These are phyloP conservation scores for Eragrostis nindensis DNA, from an alignment of 176 grass and related monocot species.

Conservation along the genomic window DNA sequence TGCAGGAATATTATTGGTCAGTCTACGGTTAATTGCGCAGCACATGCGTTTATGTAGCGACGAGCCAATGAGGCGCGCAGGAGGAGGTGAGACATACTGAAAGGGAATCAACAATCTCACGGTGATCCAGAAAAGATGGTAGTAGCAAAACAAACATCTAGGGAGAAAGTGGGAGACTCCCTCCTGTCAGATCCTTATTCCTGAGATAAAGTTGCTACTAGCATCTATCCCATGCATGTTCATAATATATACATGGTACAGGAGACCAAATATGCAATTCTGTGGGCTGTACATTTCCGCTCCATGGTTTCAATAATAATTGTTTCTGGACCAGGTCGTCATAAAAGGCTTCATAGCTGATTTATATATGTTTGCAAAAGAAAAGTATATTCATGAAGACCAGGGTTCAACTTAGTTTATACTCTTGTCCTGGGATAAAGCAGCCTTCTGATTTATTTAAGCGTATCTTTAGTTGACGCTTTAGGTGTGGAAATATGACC, in stretches of 20 bases:
- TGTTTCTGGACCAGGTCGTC: neutral
- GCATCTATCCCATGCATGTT: conserved; percentile 19
- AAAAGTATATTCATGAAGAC: neutral
- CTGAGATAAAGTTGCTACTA: conserved; percentile 28
- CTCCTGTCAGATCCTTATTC: conserved; percentile 45
- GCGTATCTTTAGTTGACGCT: conserved; percentile 17
- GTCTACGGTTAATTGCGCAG: neutral
- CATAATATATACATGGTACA: neutral
- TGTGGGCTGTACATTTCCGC: neutral
- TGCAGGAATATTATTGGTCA: neutral
- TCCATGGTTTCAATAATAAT: neutral
- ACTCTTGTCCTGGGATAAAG: neutral
- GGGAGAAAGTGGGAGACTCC: neutral
- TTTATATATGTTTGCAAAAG: neutral
- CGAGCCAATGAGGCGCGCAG: neutral
- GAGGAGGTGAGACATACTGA: neutral
- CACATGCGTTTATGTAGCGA: neutral
- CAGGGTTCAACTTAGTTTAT: conserved; percentile 15
- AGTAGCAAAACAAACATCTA: neutral
- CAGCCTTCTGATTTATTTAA: neutral
- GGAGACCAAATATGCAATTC: neutral
- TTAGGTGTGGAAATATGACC: conserved; percentile 29
- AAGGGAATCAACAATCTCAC: neutral
- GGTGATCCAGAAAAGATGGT: neutral
- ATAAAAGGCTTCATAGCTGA: neutral